A percentile compares a stretch with the other conserved stretches of the same genome.
phyloP scores from a whole-genome alignment of 192 early-diverging fungal genomes.

The Backusella liffmaniae region DNA sequence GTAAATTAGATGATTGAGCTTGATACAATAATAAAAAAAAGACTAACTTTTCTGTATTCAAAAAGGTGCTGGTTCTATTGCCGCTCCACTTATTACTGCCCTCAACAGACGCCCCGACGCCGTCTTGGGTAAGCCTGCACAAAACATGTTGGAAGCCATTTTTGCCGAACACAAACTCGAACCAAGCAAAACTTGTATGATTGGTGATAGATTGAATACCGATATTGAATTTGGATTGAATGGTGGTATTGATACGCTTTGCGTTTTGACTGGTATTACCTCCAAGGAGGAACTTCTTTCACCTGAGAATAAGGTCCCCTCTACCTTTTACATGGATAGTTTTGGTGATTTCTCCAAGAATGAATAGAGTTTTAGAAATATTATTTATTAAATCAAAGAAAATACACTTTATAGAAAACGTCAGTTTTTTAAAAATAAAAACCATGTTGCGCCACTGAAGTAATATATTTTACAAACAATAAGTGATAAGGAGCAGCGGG shows the following conservation, averaged over 20 bases:
- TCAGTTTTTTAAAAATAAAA: not conserved
- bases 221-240: conserved; percentile 93
- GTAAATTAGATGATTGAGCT: conserved; percentile 24
- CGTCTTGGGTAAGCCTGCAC: conserved; percentile 92
- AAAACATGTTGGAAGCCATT: conserved; percentile 93
- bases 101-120: conserved; percentile 73
- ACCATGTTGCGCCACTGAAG: not conserved
- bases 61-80: conserved; percentile 78
- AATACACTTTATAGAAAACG: not conserved
- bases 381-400: not conserved
- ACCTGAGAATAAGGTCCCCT: conserved; percentile 26
- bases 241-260: conserved; percentile 83
- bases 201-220: conserved; percentile 94
- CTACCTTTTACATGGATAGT: conserved; percentile 46
- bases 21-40: not conserved
- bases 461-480: too few relatives aligned
- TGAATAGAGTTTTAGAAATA: not conserved
- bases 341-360: conserved; percentile 41
- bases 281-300: not conserved
- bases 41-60: not conserved
- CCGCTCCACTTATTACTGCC: conserved; percentile 71
- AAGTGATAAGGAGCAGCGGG: too few relatives aligned
- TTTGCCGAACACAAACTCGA: conserved; percentile 79
- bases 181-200: conserved; percentile 85
- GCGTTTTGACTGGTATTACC: conserved; percentile 82